phyloP scores from a whole-genome alignment of 2,329 filamentous ascomycete species.

The Diatrype stigma region DNA sequence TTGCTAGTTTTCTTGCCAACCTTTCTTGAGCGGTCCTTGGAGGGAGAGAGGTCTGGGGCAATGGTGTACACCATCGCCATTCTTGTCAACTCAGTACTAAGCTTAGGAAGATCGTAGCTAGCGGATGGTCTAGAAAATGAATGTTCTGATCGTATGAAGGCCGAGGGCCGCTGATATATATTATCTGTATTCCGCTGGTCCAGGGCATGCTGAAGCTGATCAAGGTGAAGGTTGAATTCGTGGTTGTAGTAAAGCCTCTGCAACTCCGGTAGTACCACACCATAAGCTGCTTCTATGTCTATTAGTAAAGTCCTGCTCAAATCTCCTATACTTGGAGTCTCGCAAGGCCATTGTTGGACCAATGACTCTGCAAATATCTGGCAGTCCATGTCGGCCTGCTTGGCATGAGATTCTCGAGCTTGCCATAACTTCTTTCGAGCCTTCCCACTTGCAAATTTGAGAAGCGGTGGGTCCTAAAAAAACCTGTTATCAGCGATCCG shows the following conservation, averaged over 20 bases:
- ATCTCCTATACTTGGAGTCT: slow-evolving; percentile 24
- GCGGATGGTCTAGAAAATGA: slow-evolving; percentile 11
- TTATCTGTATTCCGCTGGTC: slow-evolving; percentile 22
- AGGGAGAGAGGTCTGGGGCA: neutral
- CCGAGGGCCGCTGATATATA: slow-evolving; percentile 11
- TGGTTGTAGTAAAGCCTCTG: slow-evolving; percentile 42
- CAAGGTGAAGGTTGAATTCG: slow-evolving; percentile 40
- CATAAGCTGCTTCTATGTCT: slow-evolving; percentile 33
- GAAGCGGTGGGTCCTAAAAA: slow-evolving; percentile 10
- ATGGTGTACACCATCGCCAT: slow-evolving; percentile 1
- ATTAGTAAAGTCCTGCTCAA: slow-evolving; percentile 30
- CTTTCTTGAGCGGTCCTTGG: no score
- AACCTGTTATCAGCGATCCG: slow-evolving; percentile 16
- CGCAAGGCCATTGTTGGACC: slow-evolving; percentile 41
- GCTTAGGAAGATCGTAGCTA: slow-evolving; percentile 11
- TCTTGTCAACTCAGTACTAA: slow-evolving; percentile 15
- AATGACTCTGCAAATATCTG: slow-evolving; percentile 36
- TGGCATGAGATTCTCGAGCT: slow-evolving; percentile 24
- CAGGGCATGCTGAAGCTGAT: slow-evolving; percentile 38
- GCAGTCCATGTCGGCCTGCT: slow-evolving; percentile 29
- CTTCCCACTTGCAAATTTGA: slow-evolving; percentile 24
- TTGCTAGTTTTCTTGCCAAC: neutral
- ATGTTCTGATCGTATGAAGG: slow-evolving; percentile 12
- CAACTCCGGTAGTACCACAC: slow-evolving; percentile 42
- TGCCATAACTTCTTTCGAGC: slow-evolving; percentile 27